phyloP scores from a whole-genome alignment of 2,329 filamentous ascomycete species.

The Dendrostoma leiphaemia region DNA sequence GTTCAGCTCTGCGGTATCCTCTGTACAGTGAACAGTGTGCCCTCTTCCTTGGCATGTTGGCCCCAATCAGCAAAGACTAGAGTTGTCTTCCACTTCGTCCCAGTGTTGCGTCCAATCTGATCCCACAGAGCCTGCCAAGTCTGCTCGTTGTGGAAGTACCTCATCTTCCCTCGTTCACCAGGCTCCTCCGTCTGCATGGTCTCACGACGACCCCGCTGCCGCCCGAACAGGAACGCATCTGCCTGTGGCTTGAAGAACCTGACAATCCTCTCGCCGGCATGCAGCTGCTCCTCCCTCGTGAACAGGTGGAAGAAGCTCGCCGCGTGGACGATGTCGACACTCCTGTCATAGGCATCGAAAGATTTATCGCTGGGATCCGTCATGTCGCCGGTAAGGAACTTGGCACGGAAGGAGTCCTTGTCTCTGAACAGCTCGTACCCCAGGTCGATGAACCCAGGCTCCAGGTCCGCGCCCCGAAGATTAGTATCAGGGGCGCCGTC shows the following conservation, averaged over 20 bases:
- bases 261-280: conserved; percentile 24
- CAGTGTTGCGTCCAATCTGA: conserved; percentile 35
- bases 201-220: conserved; percentile 27
- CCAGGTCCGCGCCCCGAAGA: conserved; percentile 37
- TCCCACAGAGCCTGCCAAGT: conserved; percentile 43
- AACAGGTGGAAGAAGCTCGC: conserved; percentile 33
- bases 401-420: conserved; percentile 21
- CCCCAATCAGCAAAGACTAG: background rate
- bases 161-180: conserved; percentile 20
- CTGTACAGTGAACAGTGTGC: background rate
- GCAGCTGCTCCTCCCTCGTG: conserved; percentile 26
- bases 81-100: conserved; percentile 31
- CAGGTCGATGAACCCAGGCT: conserved; percentile 30
- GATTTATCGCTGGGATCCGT: conserved; percentile 18
- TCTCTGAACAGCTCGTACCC: conserved; percentile 34
- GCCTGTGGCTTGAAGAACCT: conserved; percentile 23
- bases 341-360: conserved; percentile 22
- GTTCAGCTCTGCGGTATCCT: background rate
- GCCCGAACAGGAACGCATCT: conserved; percentile 26
- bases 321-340: conserved; percentile 28
- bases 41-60: background rate
- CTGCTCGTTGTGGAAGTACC: conserved; percentile 37
- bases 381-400: conserved; percentile 27
- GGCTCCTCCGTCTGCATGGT: conserved; percentile 16
- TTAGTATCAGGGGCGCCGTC: conserved; percentile 37